phyloP scores from a whole-genome alignment of 805 yeast genomes.

The Teunomyces funiuensis region DNA sequence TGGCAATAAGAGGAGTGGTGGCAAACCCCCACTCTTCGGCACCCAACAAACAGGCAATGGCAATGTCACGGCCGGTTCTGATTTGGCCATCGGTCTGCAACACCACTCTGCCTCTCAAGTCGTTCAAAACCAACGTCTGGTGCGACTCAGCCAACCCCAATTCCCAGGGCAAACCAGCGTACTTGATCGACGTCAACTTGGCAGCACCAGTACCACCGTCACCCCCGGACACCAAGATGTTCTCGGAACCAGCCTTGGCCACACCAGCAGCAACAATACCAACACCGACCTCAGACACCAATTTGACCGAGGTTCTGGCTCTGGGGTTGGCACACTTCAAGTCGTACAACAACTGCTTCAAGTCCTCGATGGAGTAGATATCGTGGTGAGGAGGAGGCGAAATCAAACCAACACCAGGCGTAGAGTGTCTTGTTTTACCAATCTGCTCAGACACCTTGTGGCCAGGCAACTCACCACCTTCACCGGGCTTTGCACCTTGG shows the following conservation, averaged over 20 bases:
- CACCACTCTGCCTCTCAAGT: conserved; percentile 90
- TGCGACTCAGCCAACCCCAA: conserved; percentile 97
- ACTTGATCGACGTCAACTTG: conserved; percentile 93
- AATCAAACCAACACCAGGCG: conserved; percentile 94
- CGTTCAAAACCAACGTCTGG: conserved; percentile 93
- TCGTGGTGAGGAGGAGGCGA: conserved; percentile 99
- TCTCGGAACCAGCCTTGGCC: conserved; percentile 98
- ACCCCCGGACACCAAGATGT: conserved; percentile 92
- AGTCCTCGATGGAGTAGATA: conserved; percentile 95
- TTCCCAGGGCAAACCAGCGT: conserved; percentile 99
- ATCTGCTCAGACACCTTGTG: conserved; percentile 84
- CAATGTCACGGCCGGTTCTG: conserved; percentile 95
- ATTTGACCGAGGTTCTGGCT: conserved; percentile 93
- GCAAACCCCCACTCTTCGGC: conserved; percentile 99
- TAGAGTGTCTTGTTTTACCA: conserved; percentile 95
- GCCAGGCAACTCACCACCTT: conserved; percentile 98
- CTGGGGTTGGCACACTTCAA: conserved; percentile 96
- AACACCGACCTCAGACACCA: conserved; percentile 97
- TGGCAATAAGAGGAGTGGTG: conserved; percentile 91
- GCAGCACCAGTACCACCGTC: conserved; percentile 99
- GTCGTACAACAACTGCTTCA: conserved; percentile 94
- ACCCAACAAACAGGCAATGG: conserved; percentile 92
- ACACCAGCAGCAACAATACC: conserved; percentile 99
- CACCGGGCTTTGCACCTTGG: conserved; percentile 99
- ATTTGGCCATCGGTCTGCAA: conserved; percentile 99